Conservation (phyloP, 208 protist genomes). For the Crithidia fasciculata region DNA sequence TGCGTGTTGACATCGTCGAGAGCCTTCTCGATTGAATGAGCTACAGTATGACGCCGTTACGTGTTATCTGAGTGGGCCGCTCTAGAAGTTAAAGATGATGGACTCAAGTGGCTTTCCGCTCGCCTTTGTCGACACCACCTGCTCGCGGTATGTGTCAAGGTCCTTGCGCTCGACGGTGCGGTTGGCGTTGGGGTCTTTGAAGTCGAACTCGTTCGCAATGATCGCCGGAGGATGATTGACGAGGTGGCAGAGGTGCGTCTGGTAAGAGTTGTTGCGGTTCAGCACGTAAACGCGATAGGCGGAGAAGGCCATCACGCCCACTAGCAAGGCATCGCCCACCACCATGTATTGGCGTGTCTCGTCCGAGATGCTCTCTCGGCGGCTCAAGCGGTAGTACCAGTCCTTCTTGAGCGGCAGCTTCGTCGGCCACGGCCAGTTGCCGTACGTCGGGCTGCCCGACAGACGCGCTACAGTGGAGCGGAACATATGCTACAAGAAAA, state of each 20-base stretch:
- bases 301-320: constrained; percentile 63
- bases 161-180: constrained; percentile 62
- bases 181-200: constrained; percentile 66
- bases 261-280: constrained; percentile 67
- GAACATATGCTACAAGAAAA: constrained; percentile 44
- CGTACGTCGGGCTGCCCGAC: constrained; percentile 71
- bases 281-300: constrained; percentile 75
- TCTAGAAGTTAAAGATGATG: constrained; percentile 88
- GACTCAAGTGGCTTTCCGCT: constrained; percentile 57
- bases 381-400: constrained; percentile 76
- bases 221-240: constrained; percentile 82
- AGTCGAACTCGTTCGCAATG: constrained; percentile 90
- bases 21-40: neutral
- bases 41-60: neutral
- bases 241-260: constrained; percentile 75
- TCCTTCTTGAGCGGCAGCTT: constrained; percentile 80
- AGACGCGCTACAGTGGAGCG: constrained; percentile 36
- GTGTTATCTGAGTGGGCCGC: neutral
- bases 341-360: constrained; percentile 80
- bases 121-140: constrained; percentile 60
- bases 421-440: constrained; percentile 86
- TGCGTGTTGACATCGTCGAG: neutral
- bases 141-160: constrained; percentile 79
- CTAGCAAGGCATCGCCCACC: constrained; percentile 72
- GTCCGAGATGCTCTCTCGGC: constrained; percentile 74